Base-by-base conservation (phyloP, 73 alveolate genomes). In the Durusdinium trenchii region DNA sequence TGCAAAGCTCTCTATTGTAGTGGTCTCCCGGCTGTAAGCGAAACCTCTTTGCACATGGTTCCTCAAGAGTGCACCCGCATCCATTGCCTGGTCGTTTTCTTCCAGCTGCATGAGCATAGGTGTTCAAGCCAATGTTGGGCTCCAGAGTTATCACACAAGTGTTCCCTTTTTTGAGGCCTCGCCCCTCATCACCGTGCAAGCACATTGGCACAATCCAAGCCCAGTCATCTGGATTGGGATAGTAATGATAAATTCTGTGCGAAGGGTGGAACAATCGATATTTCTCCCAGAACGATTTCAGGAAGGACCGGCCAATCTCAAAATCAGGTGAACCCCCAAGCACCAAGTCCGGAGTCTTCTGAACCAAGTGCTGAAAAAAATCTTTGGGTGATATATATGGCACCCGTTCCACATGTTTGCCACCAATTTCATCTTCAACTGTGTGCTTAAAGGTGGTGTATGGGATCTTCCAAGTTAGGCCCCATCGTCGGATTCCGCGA, bases 101-200 rank as follows among this genome's bases (percentile, higher is more conserved):
- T 26, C 6, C 18, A 14, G 18, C 36, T 14, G 1, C 42, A 30
- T 7, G 4, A 23, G 64, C 30, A 2, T 2, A 6, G 30, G 20
- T 6, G 69, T 79, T 30, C 10, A 82, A 36, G 36, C 93, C 93
- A 23, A 82, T 48, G 30, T 3, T 18, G 2, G 93, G 3, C 51
- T 82, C 93, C 43, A 82, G 1, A 10, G 42, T 82, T 23, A 82
- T 50, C 52, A 82, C 93, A 6, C 40, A 18, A 30, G 93, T 82
- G 51, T 82, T 82, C 6, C 67, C 93, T 82, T 82, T 82, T 51
- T 82, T 82, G 18, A 46, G 93, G 50, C 93, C 93, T 30, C 93
- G 36, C 50, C 93, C 93, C 35, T 82, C 93, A 50, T 82, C 93
- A 32, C 93, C 93, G 50, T 48, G 73, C 2, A 82, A 23, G 51